These are phyloP conservation scores for Rhododendron ovatum DNA, from an alignment of 148 eudicot species.

Conservation along the genomic window DNA sequence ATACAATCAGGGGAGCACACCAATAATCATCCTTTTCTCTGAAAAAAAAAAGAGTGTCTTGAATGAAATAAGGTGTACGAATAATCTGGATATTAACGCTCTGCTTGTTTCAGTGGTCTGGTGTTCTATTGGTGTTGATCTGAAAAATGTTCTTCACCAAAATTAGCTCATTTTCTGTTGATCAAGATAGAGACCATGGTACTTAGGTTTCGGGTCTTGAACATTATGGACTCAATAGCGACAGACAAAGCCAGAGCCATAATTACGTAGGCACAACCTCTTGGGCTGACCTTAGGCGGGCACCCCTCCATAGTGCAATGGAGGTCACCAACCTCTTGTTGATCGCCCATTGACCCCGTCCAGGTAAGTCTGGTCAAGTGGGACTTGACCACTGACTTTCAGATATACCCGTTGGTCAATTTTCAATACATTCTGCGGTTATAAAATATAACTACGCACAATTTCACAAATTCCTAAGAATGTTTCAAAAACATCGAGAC, in stretches of 20 bases:
- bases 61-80: not conserved
- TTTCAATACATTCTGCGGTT: not conserved
- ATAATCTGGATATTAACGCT: not conserved
- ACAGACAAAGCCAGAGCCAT: not conserved
- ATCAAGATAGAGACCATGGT: not conserved
- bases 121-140: not conserved
- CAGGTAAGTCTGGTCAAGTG: conserved; percentile 58
- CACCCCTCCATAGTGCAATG: no score
- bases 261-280: not conserved
- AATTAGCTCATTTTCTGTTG: not conserved
- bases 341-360: conserved; percentile 79
- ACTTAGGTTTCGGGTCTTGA: not conserved
- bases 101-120: not conserved
- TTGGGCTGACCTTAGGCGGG: no score
- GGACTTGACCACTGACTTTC: no score
- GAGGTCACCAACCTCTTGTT: conserved; percentile 5
- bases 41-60: not conserved
- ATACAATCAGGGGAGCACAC: not conserved
- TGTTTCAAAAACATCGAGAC: not conserved
- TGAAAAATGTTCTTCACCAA: not conserved
- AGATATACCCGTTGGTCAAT: not conserved
- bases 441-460: not conserved
- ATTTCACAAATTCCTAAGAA: no score
- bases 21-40: not conserved
- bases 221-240: not conserved